phyloP scores from a whole-genome alignment of 768 basidiomycete genomes.

The Russula sp. region DNA sequence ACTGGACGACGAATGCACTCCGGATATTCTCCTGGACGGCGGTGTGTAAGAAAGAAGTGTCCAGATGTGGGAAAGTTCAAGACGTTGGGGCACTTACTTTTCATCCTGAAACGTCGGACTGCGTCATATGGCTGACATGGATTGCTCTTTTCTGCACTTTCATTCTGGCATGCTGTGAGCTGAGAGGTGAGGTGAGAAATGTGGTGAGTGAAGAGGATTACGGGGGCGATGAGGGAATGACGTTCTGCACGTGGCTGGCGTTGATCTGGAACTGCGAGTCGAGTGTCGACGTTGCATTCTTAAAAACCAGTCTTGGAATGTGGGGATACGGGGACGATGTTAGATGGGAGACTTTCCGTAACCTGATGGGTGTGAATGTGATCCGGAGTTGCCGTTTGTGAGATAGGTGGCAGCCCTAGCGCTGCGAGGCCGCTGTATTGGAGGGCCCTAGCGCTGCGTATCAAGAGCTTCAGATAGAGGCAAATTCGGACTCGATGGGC shows the following conservation, averaged over 20 bases:
- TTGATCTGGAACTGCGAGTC: conserved; percentile 24
- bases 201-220: neutral
- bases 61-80: neutral
- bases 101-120: neutral
- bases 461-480: too few relatives aligned
- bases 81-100: conserved; percentile 2
- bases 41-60: neutral
- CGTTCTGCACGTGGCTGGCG: conserved; percentile 18
- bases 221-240: conserved; percentile 8
- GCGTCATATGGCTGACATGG: neutral
- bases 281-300: neutral
- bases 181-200: neutral
- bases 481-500: too few relatives aligned
- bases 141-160: neutral
- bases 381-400: too few relatives aligned
- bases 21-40: neutral
- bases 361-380: too few relatives aligned
- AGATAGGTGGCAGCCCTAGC: too few relatives aligned
- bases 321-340: too few relatives aligned
- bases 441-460: too few relatives aligned
- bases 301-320: conserved; percentile 2
- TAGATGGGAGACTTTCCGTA: too few relatives aligned
- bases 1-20: conserved; percentile 4
- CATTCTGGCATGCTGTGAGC: neutral
- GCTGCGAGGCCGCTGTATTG: too few relatives aligned